Percentiles rank a stretch among this genome's conserved stretches.
Evolutionary conservation across 495 filamentous ascomycete species (phyloP).

Genomic region (Ascobolus immersus): DNA sequence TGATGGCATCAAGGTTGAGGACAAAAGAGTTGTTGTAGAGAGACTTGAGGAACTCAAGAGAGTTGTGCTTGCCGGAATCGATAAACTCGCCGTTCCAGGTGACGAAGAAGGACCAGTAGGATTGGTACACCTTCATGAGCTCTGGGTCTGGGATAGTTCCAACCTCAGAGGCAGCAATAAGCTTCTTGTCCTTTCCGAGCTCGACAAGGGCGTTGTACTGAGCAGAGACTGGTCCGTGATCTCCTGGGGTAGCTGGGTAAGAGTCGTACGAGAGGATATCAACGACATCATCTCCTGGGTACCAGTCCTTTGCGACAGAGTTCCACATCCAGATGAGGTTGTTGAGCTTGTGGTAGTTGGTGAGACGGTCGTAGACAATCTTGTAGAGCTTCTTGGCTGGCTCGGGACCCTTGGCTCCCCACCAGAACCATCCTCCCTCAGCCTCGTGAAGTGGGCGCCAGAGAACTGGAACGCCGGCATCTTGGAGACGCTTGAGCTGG

Average conservation of each 20-base stretch:
- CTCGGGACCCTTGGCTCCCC: conserved; percentile 24
- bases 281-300: conserved; percentile 21
- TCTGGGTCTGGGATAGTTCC: conserved; percentile 22
- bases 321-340: conserved; percentile 29
- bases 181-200: conserved; percentile 22
- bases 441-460: conserved; percentile 25
- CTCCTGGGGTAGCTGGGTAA: conserved; percentile 10
- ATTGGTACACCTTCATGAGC: conserved; percentile 19
- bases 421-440: conserved; percentile 28
- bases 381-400: conserved; percentile 20
- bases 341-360: conserved; percentile 19
- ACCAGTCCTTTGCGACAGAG: conserved; percentile 22
- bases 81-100: conserved; percentile 22
- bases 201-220: conserved; percentile 22
- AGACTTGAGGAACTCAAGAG: conserved; percentile 14
- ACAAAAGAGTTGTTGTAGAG: conserved; percentile 19
- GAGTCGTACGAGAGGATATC: conserved; percentile 17
- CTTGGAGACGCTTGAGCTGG: conserved; percentile 20
- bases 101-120: conserved; percentile 24
- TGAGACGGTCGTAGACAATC: conserved; percentile 21
- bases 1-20: conserved; percentile 20
- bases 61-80: conserved; percentile 16
- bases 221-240: conserved; percentile 10
- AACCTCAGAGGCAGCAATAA: conserved; percentile 23
- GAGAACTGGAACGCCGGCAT: conserved; percentile 20